Evolutionary conservation across 176 grass and related monocot genomes (phyloP).

Genomic region (Cocos nucifera): DNA sequence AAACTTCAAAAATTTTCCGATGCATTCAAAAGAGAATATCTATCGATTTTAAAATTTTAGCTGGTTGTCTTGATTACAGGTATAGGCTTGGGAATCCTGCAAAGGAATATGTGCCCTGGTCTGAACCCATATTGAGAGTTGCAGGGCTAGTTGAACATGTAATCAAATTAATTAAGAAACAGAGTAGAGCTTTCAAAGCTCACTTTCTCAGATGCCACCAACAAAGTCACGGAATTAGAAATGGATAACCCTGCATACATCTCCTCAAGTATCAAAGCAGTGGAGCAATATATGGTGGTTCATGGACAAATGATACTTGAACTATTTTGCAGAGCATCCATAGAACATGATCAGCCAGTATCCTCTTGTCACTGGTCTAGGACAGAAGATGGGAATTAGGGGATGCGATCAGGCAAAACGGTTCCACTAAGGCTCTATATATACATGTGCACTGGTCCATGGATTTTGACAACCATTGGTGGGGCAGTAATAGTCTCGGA

Average conservation of each 20-base stretch:
- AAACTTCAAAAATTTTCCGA: too few relatives aligned
- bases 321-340: conserved; percentile 54
- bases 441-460: conserved; percentile 41
- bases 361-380: conserved; percentile 44
- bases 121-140: conserved; percentile 62
- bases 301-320: conserved; percentile 72
- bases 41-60: too few relatives aligned
- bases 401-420: conserved; percentile 25
- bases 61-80: conserved; percentile 41
- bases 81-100: conserved; percentile 55
- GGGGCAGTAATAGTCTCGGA: conserved; percentile 34
- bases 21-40: too few relatives aligned
- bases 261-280: conserved; percentile 39
- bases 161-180: conserved; percentile 61
- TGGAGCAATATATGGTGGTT: conserved; percentile 55
- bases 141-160: conserved; percentile 67
- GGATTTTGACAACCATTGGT: conserved; percentile 47
- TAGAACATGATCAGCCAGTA: conserved; percentile 27
- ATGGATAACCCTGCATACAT: conserved; percentile 51
- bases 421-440: conserved; percentile 36
- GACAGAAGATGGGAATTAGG: conserved; percentile 47
- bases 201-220: conserved; percentile 45
- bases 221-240: conserved; percentile 39
- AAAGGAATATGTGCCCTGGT: conserved; percentile 59
- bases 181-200: conserved; percentile 48